Evolutionary conservation across 1,284 basidiomycete species (phyloP), one percentile per base, ranked within the genome.

Genomic region (Peniophora sp.): DNA sequence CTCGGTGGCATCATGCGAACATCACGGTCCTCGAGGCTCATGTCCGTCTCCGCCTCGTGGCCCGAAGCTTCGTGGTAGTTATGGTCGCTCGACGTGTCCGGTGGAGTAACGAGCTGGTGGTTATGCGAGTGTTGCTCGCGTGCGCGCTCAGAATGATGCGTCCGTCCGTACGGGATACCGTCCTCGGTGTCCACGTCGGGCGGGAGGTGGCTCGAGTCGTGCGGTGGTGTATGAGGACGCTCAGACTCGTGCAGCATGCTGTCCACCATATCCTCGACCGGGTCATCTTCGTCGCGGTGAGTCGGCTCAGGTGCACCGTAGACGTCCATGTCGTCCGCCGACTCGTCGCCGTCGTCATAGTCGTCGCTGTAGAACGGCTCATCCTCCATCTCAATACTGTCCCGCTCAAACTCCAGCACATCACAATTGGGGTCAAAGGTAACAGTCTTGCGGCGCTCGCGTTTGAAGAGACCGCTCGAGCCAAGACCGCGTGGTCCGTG

Each of bases 351-450:
- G 27, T 12, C 27, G 27, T 32, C 27, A 6, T n/a, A n/a, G n/a
- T 32, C 73, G 43, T 79, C 81, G 25, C 71, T 72, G 34, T 63
- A 66, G 25, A 69, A 64, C 22, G 58, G 64, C 23, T 69, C 65
- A 38, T 66, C 67, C 20, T 72, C 70, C 9, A 64, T 45, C 50
- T 60, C 58, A 17, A 63, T 53, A 17, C 80, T 79, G 43, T 84
- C 80, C 16, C 74, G 68, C 53, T 90, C 85, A 63, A 91, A 92
- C 65, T 96, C 92, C 52, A 95, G 72, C 23, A 97, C 91, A 58
- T 96, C 91, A 56, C 90, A 91, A 8, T 83, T 77, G 58, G 89
- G 83, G 65, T 91, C 80, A 58, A 92, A 97, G 0, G 85, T 92
- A 46, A 97, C 94, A 0, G 85, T 94, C 67, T 93, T 89, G 55